Base-by-base conservation (phyloP, 148 eudicot genomes). In the Rhododendron simsii region DNA sequence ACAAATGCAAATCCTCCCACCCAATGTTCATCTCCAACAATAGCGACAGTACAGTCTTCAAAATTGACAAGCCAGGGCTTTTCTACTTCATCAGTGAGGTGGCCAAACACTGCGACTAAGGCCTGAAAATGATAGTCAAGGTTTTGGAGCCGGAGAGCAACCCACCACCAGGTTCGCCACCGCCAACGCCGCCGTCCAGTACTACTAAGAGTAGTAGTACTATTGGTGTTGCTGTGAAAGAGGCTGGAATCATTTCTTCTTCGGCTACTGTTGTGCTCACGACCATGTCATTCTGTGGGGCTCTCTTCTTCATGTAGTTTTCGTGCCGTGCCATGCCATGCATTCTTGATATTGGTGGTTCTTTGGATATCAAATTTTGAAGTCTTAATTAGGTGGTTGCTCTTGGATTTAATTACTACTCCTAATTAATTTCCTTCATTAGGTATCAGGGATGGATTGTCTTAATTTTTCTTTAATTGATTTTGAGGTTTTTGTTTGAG, bases 41-140 rank as follows among this genome's bases (percentile, higher is more conserved):
- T 5, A 94, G 96, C 30, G 74, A 92, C 74, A 39, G 44, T 39
- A 90, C 92, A 1, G 11, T 35, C 14, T 84, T 86, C 57, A 41
- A 50, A 9, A 14, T 93, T 11, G 91, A 91, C 82, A 74, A 90
- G 8, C 87, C 93, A 1, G 93, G 94, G 10, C 59, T 91, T 14
- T 92, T 89, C 89, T 93, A 89, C 87, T 93, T 91, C 90, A 89
- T 93, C 18, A 92, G 96, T 77, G 96, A 94, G 21, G 92, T 92
- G 6, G 59, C 91, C 2, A 94, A 92, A n/a, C 96, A 93, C 37
- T 93, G 94, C 39, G 80, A 86, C 50, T 76, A 87, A 35, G 96
- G 94, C 6, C 88, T 89, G 63, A 93, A 90, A 89, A 92, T 93
- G 94, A 85, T 91, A 16, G 82, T 93, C 83, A 92, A 90, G 82